phyloP scores from a whole-genome alignment of 768 basidiomycete species.

The Podaxis pistillaris region DNA sequence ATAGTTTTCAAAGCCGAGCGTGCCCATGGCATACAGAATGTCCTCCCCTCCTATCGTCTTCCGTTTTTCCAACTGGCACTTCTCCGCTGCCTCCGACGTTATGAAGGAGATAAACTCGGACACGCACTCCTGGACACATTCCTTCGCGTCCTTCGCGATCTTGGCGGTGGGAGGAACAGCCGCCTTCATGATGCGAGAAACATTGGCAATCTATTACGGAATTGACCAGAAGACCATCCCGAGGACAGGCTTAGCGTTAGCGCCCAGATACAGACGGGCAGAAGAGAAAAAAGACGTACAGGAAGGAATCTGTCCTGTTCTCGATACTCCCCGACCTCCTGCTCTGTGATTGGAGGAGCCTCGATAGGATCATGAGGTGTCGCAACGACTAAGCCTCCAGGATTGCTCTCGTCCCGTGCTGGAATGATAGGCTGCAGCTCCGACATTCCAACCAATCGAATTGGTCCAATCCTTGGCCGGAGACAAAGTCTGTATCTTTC shows the following conservation, averaged over 20 bases:
- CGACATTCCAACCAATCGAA: slow-evolving; percentile 20
- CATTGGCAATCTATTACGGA: slow-evolving; percentile 82
- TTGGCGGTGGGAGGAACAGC: slow-evolving; percentile 89
- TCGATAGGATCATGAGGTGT: slow-evolving; percentile 45
- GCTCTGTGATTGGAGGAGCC: slow-evolving; percentile 79
- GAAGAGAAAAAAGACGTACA: slow-evolving; percentile 41
- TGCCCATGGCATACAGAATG: slow-evolving; percentile 90
- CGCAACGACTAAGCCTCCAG: slow-evolving; percentile 31
- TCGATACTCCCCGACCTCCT: slow-evolving; percentile 90
- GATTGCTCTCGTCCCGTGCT: slow-evolving; percentile 32
- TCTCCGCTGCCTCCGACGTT: slow-evolving; percentile 95
- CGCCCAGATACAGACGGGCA: background rate
- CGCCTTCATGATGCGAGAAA: slow-evolving; percentile 96
- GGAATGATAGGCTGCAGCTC: slow-evolving; percentile 44
- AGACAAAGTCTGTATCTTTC: background rate
- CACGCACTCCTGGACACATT: slow-evolving; percentile 97
- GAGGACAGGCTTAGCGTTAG: background rate
- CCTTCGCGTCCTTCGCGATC: slow-evolving; percentile 97
- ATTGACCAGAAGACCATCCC: background rate
- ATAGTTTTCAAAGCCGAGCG: slow-evolving; percentile 93
- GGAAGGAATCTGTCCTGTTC: slow-evolving; percentile 97
- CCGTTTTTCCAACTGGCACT: slow-evolving; percentile 90
- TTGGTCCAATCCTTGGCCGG: slow-evolving; percentile 10
- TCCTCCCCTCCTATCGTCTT: slow-evolving; percentile 99
- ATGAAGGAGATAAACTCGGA: slow-evolving; percentile 99